These are phyloP conservation scores for Dendrothele bispora DNA, from an alignment of 768 basidiomycete species.

Conservation along the genomic window DNA sequence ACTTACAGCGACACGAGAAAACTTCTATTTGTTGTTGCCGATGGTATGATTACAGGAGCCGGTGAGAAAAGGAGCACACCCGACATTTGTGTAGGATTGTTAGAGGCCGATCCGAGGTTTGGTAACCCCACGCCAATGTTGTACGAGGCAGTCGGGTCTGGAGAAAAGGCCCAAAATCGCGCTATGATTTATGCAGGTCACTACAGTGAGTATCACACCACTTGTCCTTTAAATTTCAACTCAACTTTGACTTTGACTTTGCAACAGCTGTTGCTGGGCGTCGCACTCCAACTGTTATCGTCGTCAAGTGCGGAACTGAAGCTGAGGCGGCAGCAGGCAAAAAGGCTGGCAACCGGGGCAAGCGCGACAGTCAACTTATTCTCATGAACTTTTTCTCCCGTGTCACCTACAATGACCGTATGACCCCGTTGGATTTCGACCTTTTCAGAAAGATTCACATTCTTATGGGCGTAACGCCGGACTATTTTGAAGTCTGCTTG, in stretches of 20 bases:
- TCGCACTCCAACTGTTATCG: conserved; percentile 88
- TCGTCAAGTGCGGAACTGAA: conserved; percentile 97
- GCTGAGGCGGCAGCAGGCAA: conserved; percentile 77
- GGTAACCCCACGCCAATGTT: conserved; percentile 95
- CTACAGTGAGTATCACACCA: conserved; percentile 70
- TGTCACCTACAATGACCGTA: conserved; percentile 99
- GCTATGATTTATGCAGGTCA: conserved; percentile 99
- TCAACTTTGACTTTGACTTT: conserved; percentile 4
- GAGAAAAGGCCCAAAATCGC: conserved; percentile 86
- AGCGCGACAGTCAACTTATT: conserved; percentile 97
- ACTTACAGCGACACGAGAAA: conserved; percentile 92
- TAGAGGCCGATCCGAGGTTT: conserved; percentile 94
- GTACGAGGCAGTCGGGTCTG: conserved; percentile 88
- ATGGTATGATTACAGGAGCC: conserved; percentile 98
- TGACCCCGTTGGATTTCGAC: conserved; percentile 97
- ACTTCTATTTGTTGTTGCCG: conserved; percentile 90
- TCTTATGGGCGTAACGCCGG: conserved; percentile 98
- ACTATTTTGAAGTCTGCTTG: conserved; percentile 95
- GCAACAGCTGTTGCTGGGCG: conserved; percentile 73
- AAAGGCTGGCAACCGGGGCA: conserved; percentile 98
- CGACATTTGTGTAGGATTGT: conserved; percentile 88
- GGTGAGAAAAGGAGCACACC: conserved; percentile 96
- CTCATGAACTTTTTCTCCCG: conserved; percentile 99
- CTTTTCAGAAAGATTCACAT: conserved; percentile 95
- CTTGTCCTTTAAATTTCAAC: conserved; percentile 2